Conservation (phyloP, 1,284 basidiomycete genomes). For the Cryptococcus sp. region DNA sequence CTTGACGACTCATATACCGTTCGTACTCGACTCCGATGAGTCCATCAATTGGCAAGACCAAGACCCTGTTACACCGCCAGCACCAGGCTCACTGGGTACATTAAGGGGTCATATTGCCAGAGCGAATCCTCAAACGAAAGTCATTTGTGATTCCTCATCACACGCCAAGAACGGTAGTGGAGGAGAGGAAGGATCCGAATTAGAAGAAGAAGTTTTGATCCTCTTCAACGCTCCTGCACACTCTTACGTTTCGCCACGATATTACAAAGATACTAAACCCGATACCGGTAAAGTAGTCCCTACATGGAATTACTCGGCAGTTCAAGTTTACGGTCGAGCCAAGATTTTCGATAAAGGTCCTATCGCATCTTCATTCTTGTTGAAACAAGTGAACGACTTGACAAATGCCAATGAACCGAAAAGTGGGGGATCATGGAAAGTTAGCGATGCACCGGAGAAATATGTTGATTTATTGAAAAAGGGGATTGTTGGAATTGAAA, state of each 20-base stretch:
- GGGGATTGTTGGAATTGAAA: slow-evolving; percentile 49
- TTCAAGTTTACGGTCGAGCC: slow-evolving; percentile 45
- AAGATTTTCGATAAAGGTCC: slow-evolving; percentile 22
- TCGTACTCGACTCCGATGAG: slow-evolving; percentile 41
- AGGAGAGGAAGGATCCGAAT: background rate
- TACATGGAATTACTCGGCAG: slow-evolving; percentile 48
- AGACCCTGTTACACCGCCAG: background rate
- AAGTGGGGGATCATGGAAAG: slow-evolving; percentile 39
- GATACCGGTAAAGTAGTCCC: slow-evolving; percentile 45
- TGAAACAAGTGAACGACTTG: slow-evolving; percentile 37
- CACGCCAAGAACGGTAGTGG: background rate
- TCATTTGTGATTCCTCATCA: slow-evolving; percentile 21
- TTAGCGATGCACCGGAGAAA: slow-evolving; percentile 42
- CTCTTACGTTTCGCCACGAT: slow-evolving; percentile 45
- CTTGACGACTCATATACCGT: slow-evolving; percentile 51
- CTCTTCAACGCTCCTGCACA: slow-evolving; percentile 43
- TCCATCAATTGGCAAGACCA: background rate
- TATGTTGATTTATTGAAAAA: slow-evolving; percentile 48
- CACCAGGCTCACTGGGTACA: background rate
- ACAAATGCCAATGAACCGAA: slow-evolving; percentile 29
- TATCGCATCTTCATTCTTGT: slow-evolving; percentile 26
- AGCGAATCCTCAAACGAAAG: slow-evolving; percentile 45
- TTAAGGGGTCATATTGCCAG: slow-evolving; percentile 46
- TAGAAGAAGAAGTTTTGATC: slow-evolving; percentile 41
- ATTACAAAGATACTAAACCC: slow-evolving; percentile 45